Conservation (phyloP, 306 rosid genomes). For the Mimosa bimucronata region DNA sequence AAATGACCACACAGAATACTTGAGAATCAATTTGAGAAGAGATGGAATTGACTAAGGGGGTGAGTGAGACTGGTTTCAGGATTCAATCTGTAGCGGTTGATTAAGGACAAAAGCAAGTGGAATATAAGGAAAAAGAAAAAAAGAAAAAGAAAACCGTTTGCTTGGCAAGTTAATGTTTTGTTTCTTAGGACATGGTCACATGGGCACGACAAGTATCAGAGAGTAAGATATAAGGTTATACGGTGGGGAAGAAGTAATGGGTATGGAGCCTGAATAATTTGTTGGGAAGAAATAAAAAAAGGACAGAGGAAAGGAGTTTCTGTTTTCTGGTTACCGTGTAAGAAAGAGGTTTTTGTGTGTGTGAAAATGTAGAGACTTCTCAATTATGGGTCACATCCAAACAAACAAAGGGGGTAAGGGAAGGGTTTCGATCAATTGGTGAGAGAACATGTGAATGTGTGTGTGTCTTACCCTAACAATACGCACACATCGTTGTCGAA, state of each 20-base stretch:
- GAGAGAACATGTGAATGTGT: background rate
- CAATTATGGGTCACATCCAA: constrained; percentile 31
- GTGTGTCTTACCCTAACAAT: background rate
- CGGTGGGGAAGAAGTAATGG: background rate
- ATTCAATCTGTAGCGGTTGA: constrained; percentile 43
- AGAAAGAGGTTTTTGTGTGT: constrained; percentile 15
- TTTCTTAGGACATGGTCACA: constrained; percentile 1
- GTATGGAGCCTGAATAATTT: background rate
- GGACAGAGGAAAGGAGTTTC: background rate
- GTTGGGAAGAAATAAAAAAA: constrained; percentile 3
- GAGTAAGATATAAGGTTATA: background rate
- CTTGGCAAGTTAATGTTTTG: background rate
- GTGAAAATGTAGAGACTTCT: constrained; percentile 3
- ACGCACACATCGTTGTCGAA: background rate
- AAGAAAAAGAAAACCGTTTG: background rate
- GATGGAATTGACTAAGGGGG: constrained; percentile 23
- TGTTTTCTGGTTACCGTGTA: constrained; percentile 29
- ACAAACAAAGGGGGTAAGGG: background rate
- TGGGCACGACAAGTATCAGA: background rate
- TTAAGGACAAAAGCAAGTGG: constrained; percentile 40
- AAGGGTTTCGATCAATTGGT: background rate
- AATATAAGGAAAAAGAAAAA: too few relatives aligned
- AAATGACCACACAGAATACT: constrained; percentile 39
- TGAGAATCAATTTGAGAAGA: constrained; percentile 30
- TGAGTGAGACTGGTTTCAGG: background rate